A percentile compares a stretch with the other conserved stretches of the same genome.
Evolutionary conservation across 495 filamentous ascomycete genomes (phyloP).

Genomic region (Trichodelitschia bisporula): DNA sequence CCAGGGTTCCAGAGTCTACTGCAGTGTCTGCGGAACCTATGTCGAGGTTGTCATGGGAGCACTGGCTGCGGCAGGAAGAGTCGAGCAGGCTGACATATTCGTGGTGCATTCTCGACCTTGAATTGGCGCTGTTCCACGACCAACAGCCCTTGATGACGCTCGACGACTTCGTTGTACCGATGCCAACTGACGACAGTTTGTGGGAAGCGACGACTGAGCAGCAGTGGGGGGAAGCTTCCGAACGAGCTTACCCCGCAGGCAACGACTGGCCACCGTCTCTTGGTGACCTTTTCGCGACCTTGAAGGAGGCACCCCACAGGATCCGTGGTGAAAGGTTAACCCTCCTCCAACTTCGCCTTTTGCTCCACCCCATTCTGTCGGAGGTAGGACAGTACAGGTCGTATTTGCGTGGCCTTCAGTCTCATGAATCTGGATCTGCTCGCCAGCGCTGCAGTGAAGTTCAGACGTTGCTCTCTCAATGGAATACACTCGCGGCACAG

Average conservation of each 20-base stretch:
- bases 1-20: conserved; percentile 21
- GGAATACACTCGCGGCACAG: conserved; percentile 26
- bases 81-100: conserved; percentile 37
- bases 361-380: conserved; percentile 17
- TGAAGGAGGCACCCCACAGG: conserved; percentile 18
- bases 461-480: conserved; percentile 27
- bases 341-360: conserved; percentile 15
- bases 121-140: conserved; percentile 38
- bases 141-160: conserved; percentile 28
- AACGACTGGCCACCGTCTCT: conserved; percentile 22
- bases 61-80: conserved; percentile 31
- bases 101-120: conserved; percentile 42
- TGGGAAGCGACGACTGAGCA: conserved; percentile 21
- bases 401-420: too few species aligned
- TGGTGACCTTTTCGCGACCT: conserved; percentile 27
- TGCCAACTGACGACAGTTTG: conserved; percentile 28
- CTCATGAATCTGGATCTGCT: too few species aligned
- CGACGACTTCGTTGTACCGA: conserved; percentile 28
- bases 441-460: conserved; percentile 22
- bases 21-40: conserved; percentile 11
- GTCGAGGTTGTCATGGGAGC: conserved; percentile 25
- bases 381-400: conserved; percentile 18
- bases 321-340: conserved; percentile 16
- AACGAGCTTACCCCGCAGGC: background rate
- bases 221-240: conserved; percentile 21